These are phyloP conservation scores for Lasiosphaeria miniovina DNA, from an alignment of 495 filamentous ascomycete genomes.

Conservation along the genomic window DNA sequence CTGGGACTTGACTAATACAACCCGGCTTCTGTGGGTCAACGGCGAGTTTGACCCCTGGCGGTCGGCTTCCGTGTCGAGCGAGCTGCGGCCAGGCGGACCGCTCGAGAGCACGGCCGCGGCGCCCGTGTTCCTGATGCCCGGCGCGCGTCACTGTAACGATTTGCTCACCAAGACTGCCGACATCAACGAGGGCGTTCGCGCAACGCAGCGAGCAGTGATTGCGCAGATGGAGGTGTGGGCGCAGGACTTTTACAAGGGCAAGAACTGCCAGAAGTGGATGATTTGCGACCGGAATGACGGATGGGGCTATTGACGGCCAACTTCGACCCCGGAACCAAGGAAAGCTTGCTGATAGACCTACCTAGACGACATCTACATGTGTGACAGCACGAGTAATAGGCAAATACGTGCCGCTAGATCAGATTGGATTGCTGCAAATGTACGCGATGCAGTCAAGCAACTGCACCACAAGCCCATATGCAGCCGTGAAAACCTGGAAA, in stretches of 20 bases:
- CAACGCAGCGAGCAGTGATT: constrained; percentile 41
- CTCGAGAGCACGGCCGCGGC: constrained; percentile 38
- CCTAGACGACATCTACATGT: too few relatives aligned
- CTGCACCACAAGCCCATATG: too few relatives aligned
- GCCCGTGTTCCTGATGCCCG: constrained; percentile 52
- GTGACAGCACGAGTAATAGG: too few relatives aligned
- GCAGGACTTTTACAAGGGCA: constrained; percentile 38
- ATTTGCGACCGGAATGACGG: background rate
- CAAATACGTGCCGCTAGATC: too few relatives aligned
- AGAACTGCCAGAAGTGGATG: too few relatives aligned
- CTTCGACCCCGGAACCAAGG: too few relatives aligned
- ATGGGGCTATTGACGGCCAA: background rate
- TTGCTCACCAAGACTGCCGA: constrained; percentile 38
- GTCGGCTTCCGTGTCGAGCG: constrained; percentile 49
- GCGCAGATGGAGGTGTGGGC: constrained; percentile 50
- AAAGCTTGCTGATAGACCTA: too few relatives aligned
- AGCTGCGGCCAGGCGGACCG: constrained; percentile 54
- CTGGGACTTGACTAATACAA: constrained; percentile 53
- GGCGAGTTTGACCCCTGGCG: constrained; percentile 63
- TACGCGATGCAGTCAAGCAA: too few relatives aligned
- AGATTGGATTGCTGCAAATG: too few relatives aligned
- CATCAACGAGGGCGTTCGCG: constrained; percentile 26
- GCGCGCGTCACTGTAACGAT: constrained; percentile 53
- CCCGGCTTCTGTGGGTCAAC: constrained; percentile 57
- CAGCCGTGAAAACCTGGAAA: too few relatives aligned